A percentile compares a stretch with the other conserved stretches of the same genome.
Evolutionary conservation across 345 rosid species (phyloP).

Genomic region (Geranium rotundifolium): DNA sequence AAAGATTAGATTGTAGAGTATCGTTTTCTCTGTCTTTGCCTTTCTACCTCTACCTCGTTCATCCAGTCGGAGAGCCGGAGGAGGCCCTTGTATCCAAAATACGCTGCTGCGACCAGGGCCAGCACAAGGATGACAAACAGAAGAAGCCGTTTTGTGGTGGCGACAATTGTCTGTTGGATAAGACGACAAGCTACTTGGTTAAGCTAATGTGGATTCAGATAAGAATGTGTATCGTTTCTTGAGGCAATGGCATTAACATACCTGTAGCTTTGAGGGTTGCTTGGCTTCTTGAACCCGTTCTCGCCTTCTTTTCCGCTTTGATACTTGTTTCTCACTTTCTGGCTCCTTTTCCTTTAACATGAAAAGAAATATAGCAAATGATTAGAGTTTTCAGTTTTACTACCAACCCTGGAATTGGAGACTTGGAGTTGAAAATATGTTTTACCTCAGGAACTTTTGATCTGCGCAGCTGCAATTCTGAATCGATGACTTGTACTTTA

Average conservation of each 20-base stretch:
- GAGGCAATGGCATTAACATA: constrained; percentile 11
- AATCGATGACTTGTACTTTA: constrained; percentile 37
- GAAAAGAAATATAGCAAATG: constrained; percentile 4
- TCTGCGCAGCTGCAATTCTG: constrained; percentile 54
- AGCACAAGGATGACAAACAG: constrained; percentile 20
- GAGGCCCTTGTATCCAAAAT: constrained; percentile 74
- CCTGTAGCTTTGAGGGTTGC: constrained; percentile 50
- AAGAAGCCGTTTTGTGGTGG: constrained; percentile 33
- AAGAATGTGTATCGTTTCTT: neutral
- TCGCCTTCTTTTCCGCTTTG: constrained; percentile 60
- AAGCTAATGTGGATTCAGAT: neutral
- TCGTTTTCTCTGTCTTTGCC: constrained; percentile 37
- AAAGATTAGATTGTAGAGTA: constrained; percentile 21
- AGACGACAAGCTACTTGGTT: neutral
- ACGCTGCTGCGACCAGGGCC: constrained; percentile 26
- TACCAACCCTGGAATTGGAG: neutral
- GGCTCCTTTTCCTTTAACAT: constrained; percentile 47
- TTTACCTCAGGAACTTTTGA: constrained; percentile 54
- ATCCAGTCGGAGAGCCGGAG: constrained; percentile 75
- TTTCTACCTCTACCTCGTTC: constrained; percentile 71
- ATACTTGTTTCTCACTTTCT: constrained; percentile 26
- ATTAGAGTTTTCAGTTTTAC: neutral
- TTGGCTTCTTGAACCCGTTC: constrained; percentile 39
- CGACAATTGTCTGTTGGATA: constrained; percentile 41
- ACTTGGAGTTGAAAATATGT: neutral